A percentile compares a stretch with the other conserved stretches of the same genome.
These are phyloP conservation scores for Penicillium alfredii DNA, from an alignment of 495 filamentous ascomycete genomes.

Conservation along the genomic window DNA sequence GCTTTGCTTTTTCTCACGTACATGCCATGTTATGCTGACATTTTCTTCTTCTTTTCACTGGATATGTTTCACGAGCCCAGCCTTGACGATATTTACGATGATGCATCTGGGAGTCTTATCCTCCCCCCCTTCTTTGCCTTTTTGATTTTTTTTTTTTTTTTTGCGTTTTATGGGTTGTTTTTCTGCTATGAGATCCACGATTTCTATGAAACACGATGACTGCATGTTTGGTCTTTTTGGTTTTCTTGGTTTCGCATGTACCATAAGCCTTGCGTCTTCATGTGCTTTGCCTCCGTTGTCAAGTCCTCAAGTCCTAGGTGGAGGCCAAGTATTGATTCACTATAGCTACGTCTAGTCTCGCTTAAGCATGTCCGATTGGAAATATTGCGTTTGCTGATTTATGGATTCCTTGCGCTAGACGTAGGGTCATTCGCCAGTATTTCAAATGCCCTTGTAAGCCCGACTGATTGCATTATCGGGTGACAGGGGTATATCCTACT, in stretches of 20 bases:
- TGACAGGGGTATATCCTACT: no score
- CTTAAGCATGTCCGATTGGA: no score
- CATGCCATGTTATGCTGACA: conserved; percentile 6
- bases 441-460: no score
- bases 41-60: conserved; percentile 6
- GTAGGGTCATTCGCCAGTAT: no score
- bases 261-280: conserved; percentile 9
- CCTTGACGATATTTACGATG: conserved; percentile 15
- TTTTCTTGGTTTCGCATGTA: conserved; percentile 19
- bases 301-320: no score
- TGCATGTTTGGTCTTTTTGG: conserved; percentile 18
- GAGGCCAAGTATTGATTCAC: conserved; percentile 6
- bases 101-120: conserved; percentile 11
- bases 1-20: not conserved
- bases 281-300: no score
- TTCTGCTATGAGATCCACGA: conserved; percentile 23
- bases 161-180: conserved; percentile 7
- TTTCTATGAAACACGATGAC: conserved; percentile 20
- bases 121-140: conserved; percentile 2
- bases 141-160: conserved; percentile 9
- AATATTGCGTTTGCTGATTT: no score
- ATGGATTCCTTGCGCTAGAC: no score
- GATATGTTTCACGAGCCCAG: conserved; percentile 19
- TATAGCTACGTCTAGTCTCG: conserved; percentile 5
- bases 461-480: no score